Evolutionary conservation across 2,329 filamentous ascomycete genomes (phyloP).

Genomic region (Lachnellula suecica): DNA sequence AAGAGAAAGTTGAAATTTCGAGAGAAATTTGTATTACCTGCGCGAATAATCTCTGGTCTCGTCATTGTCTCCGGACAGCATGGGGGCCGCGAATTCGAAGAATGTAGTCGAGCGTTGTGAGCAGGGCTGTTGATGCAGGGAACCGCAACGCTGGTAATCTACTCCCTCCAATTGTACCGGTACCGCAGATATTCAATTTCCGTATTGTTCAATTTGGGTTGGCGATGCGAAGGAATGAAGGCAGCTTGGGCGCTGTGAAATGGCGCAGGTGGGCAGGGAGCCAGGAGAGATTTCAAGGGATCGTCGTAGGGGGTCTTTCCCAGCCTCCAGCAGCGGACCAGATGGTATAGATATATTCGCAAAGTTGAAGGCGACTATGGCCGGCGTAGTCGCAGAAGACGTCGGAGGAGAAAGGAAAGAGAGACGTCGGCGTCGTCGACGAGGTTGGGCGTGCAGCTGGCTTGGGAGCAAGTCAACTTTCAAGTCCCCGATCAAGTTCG

Average conservation of each 20-base stretch:
- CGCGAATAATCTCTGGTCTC: slow-evolving; percentile 54
- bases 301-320: background rate
- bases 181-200: slow-evolving; percentile 1
- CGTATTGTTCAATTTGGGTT: background rate
- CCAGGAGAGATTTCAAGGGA: slow-evolving; percentile 6
- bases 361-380: slow-evolving; percentile 16
- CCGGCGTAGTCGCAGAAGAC: slow-evolving; percentile 21
- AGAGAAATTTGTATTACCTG: slow-evolving; percentile 45
- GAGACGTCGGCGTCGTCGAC: background rate
- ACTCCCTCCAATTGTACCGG: slow-evolving; percentile 8
- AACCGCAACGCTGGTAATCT: slow-evolving; percentile 11
- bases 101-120: slow-evolving; percentile 4
- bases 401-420: slow-evolving; percentile 2
- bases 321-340: slow-evolving; percentile 1
- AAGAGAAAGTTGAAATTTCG: background rate
- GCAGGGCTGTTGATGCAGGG: slow-evolving; percentile 18
- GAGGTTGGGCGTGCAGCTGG: background rate
- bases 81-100: slow-evolving; percentile 13
- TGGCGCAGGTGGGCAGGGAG: slow-evolving; percentile 9
- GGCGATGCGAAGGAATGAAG: slow-evolving; percentile 15
- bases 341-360: background rate
- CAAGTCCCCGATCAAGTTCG: background rate
- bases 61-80: slow-evolving; percentile 42
- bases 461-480: background rate
- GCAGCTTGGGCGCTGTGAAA: slow-evolving; percentile 13